Evolutionary conservation across 257 asterid genomes (phyloP).

Genomic region (Leonotis leonurus): DNA sequence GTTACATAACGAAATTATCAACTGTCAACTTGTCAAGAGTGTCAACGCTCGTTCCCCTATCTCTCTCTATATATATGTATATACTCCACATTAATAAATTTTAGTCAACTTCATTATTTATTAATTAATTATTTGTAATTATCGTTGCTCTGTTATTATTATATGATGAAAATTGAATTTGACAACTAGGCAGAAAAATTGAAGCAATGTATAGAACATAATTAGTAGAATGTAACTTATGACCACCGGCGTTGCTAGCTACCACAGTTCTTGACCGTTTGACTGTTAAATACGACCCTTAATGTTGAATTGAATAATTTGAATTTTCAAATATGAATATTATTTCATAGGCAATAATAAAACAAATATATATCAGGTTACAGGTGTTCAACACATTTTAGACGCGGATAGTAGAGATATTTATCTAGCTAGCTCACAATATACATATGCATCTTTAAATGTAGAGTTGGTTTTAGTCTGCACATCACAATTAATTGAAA

Average conservation of each 20-base stretch:
- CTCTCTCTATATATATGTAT: too few species aligned
- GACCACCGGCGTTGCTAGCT: neutral
- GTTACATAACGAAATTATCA: conserved; percentile 36
- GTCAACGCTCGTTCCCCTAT: conserved; percentile 30
- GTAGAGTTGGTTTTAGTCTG: too few species aligned
- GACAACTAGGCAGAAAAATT: conserved; percentile 3
- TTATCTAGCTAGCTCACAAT: too few species aligned
- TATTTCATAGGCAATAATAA: too few species aligned
- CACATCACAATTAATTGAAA: too few species aligned
- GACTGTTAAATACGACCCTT: neutral
- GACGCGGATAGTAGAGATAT: too few species aligned
- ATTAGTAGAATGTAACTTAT: neutral
- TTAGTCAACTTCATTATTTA: conserved; percentile 6
- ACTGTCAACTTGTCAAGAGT: conserved; percentile 31
- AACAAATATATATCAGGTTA: too few species aligned
- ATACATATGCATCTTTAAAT: too few species aligned
- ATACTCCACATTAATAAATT: neutral
- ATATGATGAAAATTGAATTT: neutral
- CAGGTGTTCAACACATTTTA: too few species aligned
- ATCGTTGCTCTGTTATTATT: neutral
- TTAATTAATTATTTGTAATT: neutral
- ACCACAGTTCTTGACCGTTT: conserved; percentile 7
- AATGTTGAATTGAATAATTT: neutral
- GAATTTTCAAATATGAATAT: too few species aligned
- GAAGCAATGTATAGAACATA: neutral